Evolutionary conservation across 139 green algal species (phyloP).

Genomic region (Chlorella vulgaris): DNA sequence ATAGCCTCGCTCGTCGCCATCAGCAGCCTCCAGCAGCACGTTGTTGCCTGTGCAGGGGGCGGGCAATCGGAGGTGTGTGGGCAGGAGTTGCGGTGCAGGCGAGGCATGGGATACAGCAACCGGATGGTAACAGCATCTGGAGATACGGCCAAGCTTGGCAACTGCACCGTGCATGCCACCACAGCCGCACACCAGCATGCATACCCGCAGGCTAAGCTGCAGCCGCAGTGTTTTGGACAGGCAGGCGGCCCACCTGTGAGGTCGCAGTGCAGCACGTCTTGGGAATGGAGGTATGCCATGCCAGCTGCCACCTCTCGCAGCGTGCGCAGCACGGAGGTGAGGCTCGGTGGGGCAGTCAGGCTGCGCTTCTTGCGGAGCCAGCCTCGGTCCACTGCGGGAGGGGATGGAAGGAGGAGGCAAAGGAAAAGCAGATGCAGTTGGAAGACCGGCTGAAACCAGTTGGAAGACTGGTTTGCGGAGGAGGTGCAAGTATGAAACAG

Average conservation of each 20-base stretch:
- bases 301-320: slow-evolving; percentile 49
- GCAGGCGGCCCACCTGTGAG: slow-evolving; percentile 35
- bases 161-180: too few species aligned
- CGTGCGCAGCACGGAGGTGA: slow-evolving; percentile 31
- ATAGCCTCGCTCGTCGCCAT: slow-evolving; percentile 52
- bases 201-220: neutral
- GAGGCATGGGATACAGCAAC: neutral
- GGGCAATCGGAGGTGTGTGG: too few species aligned
- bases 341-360: neutral
- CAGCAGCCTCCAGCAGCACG: slow-evolving; percentile 42
- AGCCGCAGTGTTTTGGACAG: neutral
- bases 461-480: too few species aligned
- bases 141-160: too few species aligned
- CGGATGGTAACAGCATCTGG: too few species aligned
- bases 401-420: neutral
- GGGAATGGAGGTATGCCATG: slow-evolving; percentile 51
- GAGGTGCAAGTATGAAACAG: too few species aligned
- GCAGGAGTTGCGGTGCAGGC: neutral
- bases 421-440: too few species aligned
- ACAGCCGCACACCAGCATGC: neutral
- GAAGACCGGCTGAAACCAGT: neutral
- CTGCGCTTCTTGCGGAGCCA: slow-evolving; percentile 21
- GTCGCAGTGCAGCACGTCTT: slow-evolving; percentile 55
- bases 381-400: slow-evolving; percentile 18
- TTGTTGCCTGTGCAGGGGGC: slow-evolving; percentile 52